phyloP scores from a whole-genome alignment of 495 filamentous ascomycete genomes.

The Penicillium waksmanii region DNA sequence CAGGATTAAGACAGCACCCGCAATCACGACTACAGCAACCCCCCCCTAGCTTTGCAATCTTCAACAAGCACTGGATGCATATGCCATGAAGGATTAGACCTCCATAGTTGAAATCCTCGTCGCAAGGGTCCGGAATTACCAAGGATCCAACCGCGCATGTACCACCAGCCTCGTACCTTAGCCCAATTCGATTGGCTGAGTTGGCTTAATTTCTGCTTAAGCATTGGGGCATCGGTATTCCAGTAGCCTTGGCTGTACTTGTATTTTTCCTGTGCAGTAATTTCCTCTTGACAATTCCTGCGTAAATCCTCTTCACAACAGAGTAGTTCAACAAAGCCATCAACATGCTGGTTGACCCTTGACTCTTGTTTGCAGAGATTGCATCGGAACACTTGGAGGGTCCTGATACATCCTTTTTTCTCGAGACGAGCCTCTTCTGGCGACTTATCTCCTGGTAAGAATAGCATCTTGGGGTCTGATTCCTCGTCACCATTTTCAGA shows the following conservation, averaged over 20 bases:
- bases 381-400: slow-evolving; percentile 15
- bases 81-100: slow-evolving; percentile 14
- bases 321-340: slow-evolving; percentile 5
- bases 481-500: slow-evolving; percentile 9
- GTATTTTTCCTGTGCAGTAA: background rate
- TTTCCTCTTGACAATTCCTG: slow-evolving; percentile 16
- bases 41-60: slow-evolving; percentile 14
- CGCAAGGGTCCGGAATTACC: slow-evolving; percentile 7
- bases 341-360: background rate
- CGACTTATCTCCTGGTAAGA: slow-evolving; percentile 13
- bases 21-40: slow-evolving; percentile 17
- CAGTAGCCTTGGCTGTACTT: no score
- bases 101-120: slow-evolving; percentile 15
- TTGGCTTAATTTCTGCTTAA: slow-evolving; percentile 4
- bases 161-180: background rate
- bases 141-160: slow-evolving; percentile 6
- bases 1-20: slow-evolving; percentile 13
- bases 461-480: slow-evolving; percentile 12
- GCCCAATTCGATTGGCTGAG: background rate
- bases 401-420: slow-evolving; percentile 12
- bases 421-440: slow-evolving; percentile 15
- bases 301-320: slow-evolving; percentile 11
- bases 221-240: background rate
- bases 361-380: slow-evolving; percentile 14
- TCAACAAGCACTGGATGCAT: slow-evolving; percentile 18